These are phyloP conservation scores for Kwoniella shivajii DNA, from an alignment of 1,284 basidiomycete genomes.

Conservation along the genomic window DNA sequence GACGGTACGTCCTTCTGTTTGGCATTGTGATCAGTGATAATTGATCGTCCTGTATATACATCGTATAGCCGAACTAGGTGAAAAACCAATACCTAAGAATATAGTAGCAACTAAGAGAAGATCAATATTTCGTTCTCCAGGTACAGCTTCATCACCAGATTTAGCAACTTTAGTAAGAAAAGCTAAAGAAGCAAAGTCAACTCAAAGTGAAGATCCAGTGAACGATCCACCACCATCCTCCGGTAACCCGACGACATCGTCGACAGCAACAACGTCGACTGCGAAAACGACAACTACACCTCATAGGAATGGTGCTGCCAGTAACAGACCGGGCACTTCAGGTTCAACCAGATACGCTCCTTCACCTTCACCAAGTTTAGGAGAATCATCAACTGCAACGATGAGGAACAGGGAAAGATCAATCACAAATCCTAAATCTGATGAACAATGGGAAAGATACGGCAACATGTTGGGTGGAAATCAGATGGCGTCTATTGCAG, in stretches of 20 bases:
- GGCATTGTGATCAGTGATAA: not conserved
- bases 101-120: constrained; percentile 62
- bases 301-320: not conserved
- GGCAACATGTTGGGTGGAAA: constrained; percentile 16
- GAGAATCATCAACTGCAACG: not conserved
- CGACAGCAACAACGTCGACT: not conserved
- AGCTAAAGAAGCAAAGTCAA: constrained; percentile 63
- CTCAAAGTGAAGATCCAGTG: not conserved
- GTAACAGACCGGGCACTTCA: not conserved
- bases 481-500: constrained; percentile 37
- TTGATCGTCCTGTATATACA: not conserved
- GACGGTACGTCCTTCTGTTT: constrained; percentile 37
- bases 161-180: constrained; percentile 78
- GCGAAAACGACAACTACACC: constrained; percentile 3
- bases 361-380: not conserved
- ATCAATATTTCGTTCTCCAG: constrained; percentile 80
- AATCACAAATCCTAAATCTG: constrained; percentile 1
- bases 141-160: constrained; percentile 84
- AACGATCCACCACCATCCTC: not conserved
- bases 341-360: not conserved
- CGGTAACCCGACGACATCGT: not conserved
- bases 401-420: constrained; percentile 9
- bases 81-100: constrained; percentile 23
- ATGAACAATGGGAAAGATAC: constrained; percentile 21
- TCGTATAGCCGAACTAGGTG: constrained; percentile 31